These are phyloP conservation scores for Gelatoporia subvermispora DNA, from an alignment of 768 basidiomycete species.

Conservation along the genomic window DNA sequence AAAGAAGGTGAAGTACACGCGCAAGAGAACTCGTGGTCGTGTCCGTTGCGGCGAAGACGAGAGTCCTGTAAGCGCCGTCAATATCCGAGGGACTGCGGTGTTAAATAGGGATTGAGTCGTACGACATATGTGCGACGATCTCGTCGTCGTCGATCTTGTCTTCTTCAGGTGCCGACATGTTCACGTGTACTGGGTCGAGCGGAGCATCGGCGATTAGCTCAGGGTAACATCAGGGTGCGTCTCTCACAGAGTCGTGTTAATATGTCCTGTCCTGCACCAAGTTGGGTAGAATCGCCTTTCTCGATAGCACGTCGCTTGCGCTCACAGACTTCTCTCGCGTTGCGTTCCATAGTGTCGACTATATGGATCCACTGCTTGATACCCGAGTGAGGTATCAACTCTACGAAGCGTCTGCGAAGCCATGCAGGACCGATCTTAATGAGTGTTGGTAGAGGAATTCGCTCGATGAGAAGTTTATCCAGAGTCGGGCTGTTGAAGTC, in stretches of 20 bases:
- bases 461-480: constrained; percentile 5
- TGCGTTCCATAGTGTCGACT: constrained; percentile 30
- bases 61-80: constrained; percentile 3
- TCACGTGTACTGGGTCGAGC: constrained; percentile 32
- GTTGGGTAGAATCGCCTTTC: constrained; percentile 25
- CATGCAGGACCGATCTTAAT: constrained; percentile 12
- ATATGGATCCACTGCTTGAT: constrained; percentile 30
- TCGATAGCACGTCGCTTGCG: constrained; percentile 32
- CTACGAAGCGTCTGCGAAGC: constrained; percentile 30
- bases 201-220: not conserved
- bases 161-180: constrained; percentile 25
- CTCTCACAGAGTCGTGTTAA: constrained; percentile 40
- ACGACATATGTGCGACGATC: constrained; percentile 35
- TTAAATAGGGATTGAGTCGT: not conserved
- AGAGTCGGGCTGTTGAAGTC: not conserved
- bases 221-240: not conserved
- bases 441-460: constrained; percentile 12
- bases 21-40: constrained; percentile 20
- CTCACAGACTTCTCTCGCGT: constrained; percentile 31
- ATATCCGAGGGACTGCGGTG: too few relatives aligned
- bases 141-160: constrained; percentile 28
- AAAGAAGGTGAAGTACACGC: constrained; percentile 18
- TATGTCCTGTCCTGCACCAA: constrained; percentile 36
- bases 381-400: constrained; percentile 27
- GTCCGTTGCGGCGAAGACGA: constrained; percentile 24